Evolutionary conservation across 1,284 basidiomycete species (phyloP).

Genomic region (Inonotus obliquus): DNA sequence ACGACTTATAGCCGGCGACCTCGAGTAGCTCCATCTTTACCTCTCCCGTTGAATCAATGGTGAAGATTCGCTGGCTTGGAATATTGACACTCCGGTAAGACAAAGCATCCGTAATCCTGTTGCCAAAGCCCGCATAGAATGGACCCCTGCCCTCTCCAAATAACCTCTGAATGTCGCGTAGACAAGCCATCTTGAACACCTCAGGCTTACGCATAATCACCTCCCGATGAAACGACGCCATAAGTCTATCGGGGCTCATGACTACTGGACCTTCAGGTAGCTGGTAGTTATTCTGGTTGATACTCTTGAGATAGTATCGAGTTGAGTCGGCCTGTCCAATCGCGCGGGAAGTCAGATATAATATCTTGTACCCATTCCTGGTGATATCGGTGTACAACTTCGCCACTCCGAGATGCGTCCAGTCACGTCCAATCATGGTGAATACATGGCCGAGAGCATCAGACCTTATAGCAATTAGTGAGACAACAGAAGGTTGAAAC

Average conservation of each 20-base stretch:
- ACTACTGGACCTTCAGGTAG: slow-evolving; percentile 98
- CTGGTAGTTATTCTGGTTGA: slow-evolving; percentile 94
- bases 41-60: slow-evolving; percentile 93
- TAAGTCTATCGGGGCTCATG: slow-evolving; percentile 96
- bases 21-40: slow-evolving; percentile 98
- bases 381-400: slow-evolving; percentile 97
- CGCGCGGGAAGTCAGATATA: slow-evolving; percentile 96
- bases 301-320: slow-evolving; percentile 90
- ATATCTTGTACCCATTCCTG: slow-evolving; percentile 96
- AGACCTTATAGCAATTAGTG: slow-evolving; percentile 50
- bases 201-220: slow-evolving; percentile 99
- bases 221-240: slow-evolving; percentile 94
- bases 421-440: slow-evolving; percentile 98
- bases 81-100: slow-evolving; percentile 96
- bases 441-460: slow-evolving; percentile 98
- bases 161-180: slow-evolving; percentile 91
- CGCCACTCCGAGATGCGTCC: slow-evolving; percentile 97
- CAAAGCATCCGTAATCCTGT: slow-evolving; percentile 96
- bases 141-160: slow-evolving; percentile 79
- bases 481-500: slow-evolving; percentile 1
- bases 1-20: slow-evolving; percentile 94
- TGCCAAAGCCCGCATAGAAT: slow-evolving; percentile 98
- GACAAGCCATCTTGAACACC: slow-evolving; percentile 99
- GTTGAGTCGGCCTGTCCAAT: slow-evolving; percentile 99
- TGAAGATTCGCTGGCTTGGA: slow-evolving; percentile 94